A percentile compares a stretch with the other conserved stretches of the same genome.
phyloP scores from a whole-genome alignment of 768 basidiomycete genomes.

The Lentinula aciculospora region DNA sequence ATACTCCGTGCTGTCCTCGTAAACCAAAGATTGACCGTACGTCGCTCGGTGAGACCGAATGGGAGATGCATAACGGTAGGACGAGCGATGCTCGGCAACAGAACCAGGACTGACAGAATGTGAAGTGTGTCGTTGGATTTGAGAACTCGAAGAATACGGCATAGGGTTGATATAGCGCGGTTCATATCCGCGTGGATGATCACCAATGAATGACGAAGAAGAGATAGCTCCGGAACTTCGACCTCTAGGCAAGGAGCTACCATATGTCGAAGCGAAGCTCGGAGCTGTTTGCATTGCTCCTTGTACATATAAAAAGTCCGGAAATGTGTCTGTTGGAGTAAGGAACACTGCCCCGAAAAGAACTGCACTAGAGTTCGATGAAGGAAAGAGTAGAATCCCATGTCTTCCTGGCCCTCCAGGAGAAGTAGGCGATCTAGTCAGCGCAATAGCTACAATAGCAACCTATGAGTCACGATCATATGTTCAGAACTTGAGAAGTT shows the following conservation, averaged over 20 bases:
- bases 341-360: slow-evolving; percentile 49
- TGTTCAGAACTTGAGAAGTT: neutral
- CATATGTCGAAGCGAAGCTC: neutral
- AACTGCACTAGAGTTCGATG: slow-evolving; percentile 43
- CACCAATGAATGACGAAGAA: neutral
- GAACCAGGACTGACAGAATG: slow-evolving; percentile 4
- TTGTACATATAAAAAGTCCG: slow-evolving; percentile 25
- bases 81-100: neutral
- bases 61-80: slow-evolving; percentile 3
- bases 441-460: slow-evolving; percentile 39
- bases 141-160: neutral
- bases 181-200: neutral
- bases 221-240: neutral
- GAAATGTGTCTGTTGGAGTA: slow-evolving; percentile 31
- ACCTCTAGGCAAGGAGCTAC: neutral
- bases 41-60: neutral
- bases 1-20: neutral
- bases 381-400: slow-evolving; percentile 50
- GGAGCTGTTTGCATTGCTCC: neutral
- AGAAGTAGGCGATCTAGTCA: slow-evolving; percentile 1
- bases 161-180: neutral
- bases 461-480: slow-evolving; percentile 25
- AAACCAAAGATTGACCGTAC: neutral
- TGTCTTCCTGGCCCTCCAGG: slow-evolving; percentile 18
- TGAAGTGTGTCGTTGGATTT: neutral